A percentile compares a stretch with the other conserved stretches of the same genome.
These are phyloP conservation scores for Hypomontagnella monticulosa DNA, from an alignment of 495 filamentous ascomycete genomes.

Conservation along the genomic window DNA sequence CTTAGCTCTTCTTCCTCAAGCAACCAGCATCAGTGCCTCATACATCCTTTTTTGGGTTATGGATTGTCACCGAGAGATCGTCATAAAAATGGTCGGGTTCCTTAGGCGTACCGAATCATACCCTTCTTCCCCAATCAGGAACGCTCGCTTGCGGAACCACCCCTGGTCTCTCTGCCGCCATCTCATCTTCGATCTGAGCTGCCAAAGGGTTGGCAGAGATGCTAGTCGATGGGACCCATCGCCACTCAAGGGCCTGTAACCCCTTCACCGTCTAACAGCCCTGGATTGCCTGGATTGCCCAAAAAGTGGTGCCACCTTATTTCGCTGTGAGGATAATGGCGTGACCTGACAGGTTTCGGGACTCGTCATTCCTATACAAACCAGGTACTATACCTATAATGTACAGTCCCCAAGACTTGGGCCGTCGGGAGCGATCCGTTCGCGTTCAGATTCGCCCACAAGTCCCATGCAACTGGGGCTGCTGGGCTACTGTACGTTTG, in stretches of 20 bases:
- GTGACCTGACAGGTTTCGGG: conserved; percentile 47
- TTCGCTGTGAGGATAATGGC: conserved; percentile 45
- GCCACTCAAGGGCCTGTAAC: conserved; percentile 39
- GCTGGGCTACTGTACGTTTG: conserved; percentile 39
- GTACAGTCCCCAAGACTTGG: conserved; percentile 40
- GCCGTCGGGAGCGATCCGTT: conserved; percentile 45
- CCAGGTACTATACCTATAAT: conserved; percentile 32
- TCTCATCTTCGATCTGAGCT: conserved; percentile 47
- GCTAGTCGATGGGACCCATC: conserved; percentile 41
- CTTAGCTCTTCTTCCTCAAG: too few relatives aligned
- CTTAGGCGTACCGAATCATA: conserved; percentile 40
- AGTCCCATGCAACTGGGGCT: conserved; percentile 40
- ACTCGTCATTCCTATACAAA: conserved; percentile 38
- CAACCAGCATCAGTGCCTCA: too few relatives aligned
- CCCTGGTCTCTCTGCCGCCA: conserved; percentile 38
- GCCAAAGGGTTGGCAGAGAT: conserved; percentile 44
- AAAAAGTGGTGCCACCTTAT: conserved; percentile 46
- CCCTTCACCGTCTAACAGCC: conserved; percentile 40
- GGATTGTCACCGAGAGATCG: conserved; percentile 41
- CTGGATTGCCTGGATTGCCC: conserved; percentile 40
- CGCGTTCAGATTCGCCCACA: conserved; percentile 44
- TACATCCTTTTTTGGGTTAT: conserved; percentile 22
- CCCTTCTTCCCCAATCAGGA: conserved; percentile 41
- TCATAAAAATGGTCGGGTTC: conserved; percentile 32
- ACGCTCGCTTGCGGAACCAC: conserved; percentile 34